Conservation (phyloP, 768 basidiomycete genomes). For the Clitopilus hobsonii region DNA sequence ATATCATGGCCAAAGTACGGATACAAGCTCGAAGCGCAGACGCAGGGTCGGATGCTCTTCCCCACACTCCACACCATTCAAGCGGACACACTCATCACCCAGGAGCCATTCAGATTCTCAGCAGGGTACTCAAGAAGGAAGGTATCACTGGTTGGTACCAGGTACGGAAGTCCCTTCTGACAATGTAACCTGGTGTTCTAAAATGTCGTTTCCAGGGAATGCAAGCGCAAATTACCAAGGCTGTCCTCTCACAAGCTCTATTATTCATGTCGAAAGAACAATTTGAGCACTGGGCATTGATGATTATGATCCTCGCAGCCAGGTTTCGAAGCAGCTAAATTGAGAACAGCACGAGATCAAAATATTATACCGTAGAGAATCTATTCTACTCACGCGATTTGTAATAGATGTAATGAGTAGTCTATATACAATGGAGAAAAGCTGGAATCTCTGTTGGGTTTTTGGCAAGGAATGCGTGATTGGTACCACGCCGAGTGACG, state of each 20-base stretch:
- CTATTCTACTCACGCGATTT: background rate
- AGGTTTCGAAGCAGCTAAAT: slow-evolving; percentile 19
- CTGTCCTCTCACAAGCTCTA: slow-evolving; percentile 91
- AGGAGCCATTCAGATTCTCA: slow-evolving; percentile 77
- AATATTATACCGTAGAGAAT: background rate
- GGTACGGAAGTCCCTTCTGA: slow-evolving; percentile 37
- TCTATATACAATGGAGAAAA: background rate
- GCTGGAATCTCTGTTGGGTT: background rate
- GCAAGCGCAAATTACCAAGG: slow-evolving; percentile 94
- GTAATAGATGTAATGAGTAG: background rate
- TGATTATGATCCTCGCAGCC: slow-evolving; percentile 56
- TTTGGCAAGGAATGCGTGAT: background rate
- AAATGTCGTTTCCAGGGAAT: slow-evolving; percentile 60
- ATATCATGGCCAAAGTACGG: slow-evolving; percentile 95
- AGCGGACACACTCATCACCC: slow-evolving; percentile 47
- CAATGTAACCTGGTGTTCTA: background rate
- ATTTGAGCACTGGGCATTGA: slow-evolving; percentile 85
- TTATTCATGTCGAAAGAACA: slow-evolving; percentile 97
- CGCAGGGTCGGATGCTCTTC: slow-evolving; percentile 39
- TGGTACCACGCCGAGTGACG: background rate
- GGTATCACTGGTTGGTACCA: slow-evolving; percentile 95
- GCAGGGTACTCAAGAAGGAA: slow-evolving; percentile 65
- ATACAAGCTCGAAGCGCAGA: slow-evolving; percentile 81
- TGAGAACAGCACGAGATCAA: background rate
- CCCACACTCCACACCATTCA: slow-evolving; percentile 32